These are phyloP conservation scores for Leptographium procerum DNA, from an alignment of 2,329 filamentous ascomycete genomes.

Conservation along the genomic window DNA sequence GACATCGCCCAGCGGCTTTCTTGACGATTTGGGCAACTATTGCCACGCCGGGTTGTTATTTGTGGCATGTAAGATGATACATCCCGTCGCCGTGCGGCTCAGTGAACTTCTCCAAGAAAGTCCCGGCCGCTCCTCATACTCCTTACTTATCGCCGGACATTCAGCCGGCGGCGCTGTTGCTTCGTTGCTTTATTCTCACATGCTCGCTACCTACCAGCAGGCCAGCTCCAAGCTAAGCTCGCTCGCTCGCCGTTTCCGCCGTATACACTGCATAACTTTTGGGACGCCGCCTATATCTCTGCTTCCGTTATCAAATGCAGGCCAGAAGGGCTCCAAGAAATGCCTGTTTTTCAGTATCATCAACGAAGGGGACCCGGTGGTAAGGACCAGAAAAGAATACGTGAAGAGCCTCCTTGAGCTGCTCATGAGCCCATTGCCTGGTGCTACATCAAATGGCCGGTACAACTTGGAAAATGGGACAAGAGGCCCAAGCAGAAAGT, in stretches of 20 bases:
- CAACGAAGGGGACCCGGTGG: conserved; percentile 78
- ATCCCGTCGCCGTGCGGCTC: conserved; percentile 59
- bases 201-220: conserved; percentile 48
- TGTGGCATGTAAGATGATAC: conserved; percentile 64
- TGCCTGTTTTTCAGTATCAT: conserved; percentile 69
- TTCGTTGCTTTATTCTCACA: conserved; percentile 68
- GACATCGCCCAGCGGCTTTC: conserved; percentile 52
- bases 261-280: conserved; percentile 76
- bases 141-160: conserved; percentile 74
- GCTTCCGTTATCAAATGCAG: conserved; percentile 53
- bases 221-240: conserved; percentile 57
- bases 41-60: conserved; percentile 74
- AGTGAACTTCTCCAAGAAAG: conserved; percentile 61
- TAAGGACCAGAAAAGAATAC: conserved; percentile 65
- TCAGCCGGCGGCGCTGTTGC: conserved; percentile 79
- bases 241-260: conserved; percentile 60
- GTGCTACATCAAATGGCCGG: neutral
- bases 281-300: conserved; percentile 71
- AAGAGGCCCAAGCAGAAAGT: neutral
- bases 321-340: conserved; percentile 38
- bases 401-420: conserved; percentile 61
- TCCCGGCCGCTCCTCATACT: conserved; percentile 52
- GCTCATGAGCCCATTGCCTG: conserved; percentile 43
- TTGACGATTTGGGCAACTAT: conserved; percentile 66
- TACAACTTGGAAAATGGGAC: conserved; percentile 2